phyloP scores from a whole-genome alignment of 805 yeast genomes.

The Candida boleticola region DNA sequence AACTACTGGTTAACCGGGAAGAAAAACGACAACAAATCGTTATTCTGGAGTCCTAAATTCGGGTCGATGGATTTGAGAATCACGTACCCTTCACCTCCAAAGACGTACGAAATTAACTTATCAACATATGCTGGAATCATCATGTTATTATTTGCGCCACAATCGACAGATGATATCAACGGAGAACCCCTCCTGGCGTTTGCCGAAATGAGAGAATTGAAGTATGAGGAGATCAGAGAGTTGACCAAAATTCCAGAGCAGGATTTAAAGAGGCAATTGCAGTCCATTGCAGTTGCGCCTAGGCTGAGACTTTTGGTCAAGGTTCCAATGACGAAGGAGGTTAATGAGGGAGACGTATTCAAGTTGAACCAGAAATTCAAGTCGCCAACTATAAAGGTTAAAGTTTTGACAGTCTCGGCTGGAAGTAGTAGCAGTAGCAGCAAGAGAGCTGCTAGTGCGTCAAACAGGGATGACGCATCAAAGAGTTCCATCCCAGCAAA shows the following conservation, averaged over 20 bases:
- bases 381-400: conserved; percentile 65
- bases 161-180: conserved; percentile 23
- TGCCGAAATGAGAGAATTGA: conserved; percentile 52
- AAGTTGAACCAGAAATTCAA: conserved; percentile 66
- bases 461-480: no score
- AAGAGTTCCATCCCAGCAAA: no score
- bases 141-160: conserved; percentile 63
- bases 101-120: conserved; percentile 75
- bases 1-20: conserved; percentile 40
- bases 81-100: conserved; percentile 52
- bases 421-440: conserved; percentile 10
- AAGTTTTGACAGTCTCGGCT: conserved; percentile 65
- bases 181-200: conserved; percentile 37
- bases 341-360: conserved; percentile 62
- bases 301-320: conserved; percentile 73
- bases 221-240: conserved; percentile 60
- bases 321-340: conserved; percentile 70
- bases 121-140: conserved; percentile 80
- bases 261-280: conserved; percentile 75
- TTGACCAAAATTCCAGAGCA: conserved; percentile 68
- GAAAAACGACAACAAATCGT: conserved; percentile 39
- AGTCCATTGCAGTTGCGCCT: conserved; percentile 83
- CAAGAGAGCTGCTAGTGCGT: not conserved
- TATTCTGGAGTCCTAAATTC: conserved; percentile 76
- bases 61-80: conserved; percentile 81